phyloP scores from a whole-genome alignment of 305 asterid genomes.

The Fraxinus latifolia region DNA sequence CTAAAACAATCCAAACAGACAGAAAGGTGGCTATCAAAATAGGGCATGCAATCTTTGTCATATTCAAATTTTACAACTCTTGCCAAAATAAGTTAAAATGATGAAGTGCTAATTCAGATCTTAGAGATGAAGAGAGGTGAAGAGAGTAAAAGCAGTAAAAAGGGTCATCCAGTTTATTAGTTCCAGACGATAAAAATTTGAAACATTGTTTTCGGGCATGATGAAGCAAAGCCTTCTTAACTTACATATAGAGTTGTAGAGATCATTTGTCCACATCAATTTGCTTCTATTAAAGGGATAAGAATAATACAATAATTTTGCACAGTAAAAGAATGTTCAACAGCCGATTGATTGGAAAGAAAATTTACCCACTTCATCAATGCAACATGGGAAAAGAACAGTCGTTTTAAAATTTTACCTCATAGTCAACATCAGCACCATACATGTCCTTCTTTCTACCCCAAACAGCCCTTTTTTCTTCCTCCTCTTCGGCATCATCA shows the following conservation, averaged over 20 bases:
- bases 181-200: background rate
- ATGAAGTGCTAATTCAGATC: background rate
- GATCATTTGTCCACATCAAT: background rate
- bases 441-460: slow-evolving; percentile 38
- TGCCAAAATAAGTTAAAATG: background rate
- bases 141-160: background rate
- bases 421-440: slow-evolving; percentile 48
- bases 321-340: background rate
- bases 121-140: background rate
- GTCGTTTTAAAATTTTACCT: slow-evolving; percentile 37
- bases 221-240: background rate
- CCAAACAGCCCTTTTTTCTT: slow-evolving; percentile 50
- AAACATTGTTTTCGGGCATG: slow-evolving; percentile 3
- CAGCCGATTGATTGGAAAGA: background rate
- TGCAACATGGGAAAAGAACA: slow-evolving; percentile 3
- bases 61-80: background rate
- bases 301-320: background rate
- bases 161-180: background rate
- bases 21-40: background rate
- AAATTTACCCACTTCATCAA: slow-evolving; percentile 3
- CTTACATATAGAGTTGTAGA: background rate
- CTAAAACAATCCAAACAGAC: background rate
- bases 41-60: background rate
- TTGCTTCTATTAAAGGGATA: background rate
- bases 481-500: slow-evolving; percentile 62